These are phyloP conservation scores for Cyberlindnera xylosilytica DNA, from an alignment of 805 yeast genomes.

Conservation along the genomic window DNA sequence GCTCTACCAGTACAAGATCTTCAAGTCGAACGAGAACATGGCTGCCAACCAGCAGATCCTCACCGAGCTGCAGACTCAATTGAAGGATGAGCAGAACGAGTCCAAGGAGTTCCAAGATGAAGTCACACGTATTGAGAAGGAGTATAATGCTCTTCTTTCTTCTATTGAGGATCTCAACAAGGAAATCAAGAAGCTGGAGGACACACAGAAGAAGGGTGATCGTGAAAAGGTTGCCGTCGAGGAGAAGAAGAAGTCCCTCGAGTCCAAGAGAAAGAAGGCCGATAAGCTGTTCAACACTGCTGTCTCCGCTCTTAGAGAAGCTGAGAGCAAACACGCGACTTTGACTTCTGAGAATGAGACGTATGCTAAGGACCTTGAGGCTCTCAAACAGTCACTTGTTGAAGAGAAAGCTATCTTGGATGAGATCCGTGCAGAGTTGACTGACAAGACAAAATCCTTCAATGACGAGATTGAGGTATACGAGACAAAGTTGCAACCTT, in stretches of 20 bases:
- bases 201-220: conserved; percentile 42
- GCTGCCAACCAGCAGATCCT: conserved; percentile 36
- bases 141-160: conserved; percentile 27
- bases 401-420: conserved; percentile 57
- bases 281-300: conserved; percentile 51
- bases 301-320: conserved; percentile 40
- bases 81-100: conserved; percentile 42
- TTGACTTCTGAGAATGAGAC: conserved; percentile 43
- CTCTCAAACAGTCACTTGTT: conserved; percentile 43
- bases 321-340: conserved; percentile 44
- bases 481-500: conserved; percentile 75
- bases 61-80: conserved; percentile 37
- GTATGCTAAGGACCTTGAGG: conserved; percentile 41
- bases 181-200: conserved; percentile 32
- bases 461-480: conserved; percentile 60
- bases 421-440: conserved; percentile 59
- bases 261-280: conserved; percentile 54
- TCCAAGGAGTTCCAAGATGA: conserved; percentile 39
- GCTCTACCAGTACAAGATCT: conserved; percentile 50
- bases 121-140: conserved; percentile 29
- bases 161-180: conserved; percentile 24
- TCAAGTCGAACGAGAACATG: conserved; percentile 39
- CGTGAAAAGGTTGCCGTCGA: conserved; percentile 65
- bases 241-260: conserved; percentile 70
- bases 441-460: conserved; percentile 69